phyloP scores from a whole-genome alignment of 768 basidiomycete species.

The Suillus americanus region DNA sequence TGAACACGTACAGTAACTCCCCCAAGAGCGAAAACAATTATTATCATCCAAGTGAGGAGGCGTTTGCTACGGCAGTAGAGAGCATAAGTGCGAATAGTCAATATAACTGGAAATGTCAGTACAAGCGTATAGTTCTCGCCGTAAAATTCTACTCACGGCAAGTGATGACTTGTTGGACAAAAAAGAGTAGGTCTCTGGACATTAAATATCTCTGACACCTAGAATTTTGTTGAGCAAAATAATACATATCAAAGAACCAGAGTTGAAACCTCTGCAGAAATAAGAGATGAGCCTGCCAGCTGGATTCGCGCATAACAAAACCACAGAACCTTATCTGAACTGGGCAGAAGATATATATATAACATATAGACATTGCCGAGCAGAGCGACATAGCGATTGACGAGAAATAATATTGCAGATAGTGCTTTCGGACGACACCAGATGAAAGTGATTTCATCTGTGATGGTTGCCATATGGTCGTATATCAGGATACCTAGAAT shows the following conservation, averaged over 20 bases:
- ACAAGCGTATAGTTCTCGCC: neutral
- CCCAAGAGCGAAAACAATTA: slow-evolving; percentile 30
- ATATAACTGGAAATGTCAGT: slow-evolving; percentile 33
- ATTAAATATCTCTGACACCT: slow-evolving; percentile 41
- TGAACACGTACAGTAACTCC: slow-evolving; percentile 36
- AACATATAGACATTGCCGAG: slow-evolving; percentile 38
- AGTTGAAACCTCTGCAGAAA: slow-evolving; percentile 5
- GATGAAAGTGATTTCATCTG: slow-evolving; percentile 41
- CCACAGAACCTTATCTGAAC: neutral
- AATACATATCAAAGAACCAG: neutral
- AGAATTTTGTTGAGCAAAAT: neutral
- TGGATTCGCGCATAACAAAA: neutral
- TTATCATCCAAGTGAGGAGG: slow-evolving; percentile 37
- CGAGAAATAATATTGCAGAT: slow-evolving; percentile 45
- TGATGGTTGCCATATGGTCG: slow-evolving; percentile 30
- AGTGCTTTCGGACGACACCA: slow-evolving; percentile 31
- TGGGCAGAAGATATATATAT: slow-evolving; percentile 27
- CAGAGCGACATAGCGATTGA: slow-evolving; percentile 50
- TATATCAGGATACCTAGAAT: slow-evolving; percentile 27
- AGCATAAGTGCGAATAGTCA: slow-evolving; percentile 50
- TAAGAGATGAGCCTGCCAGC: neutral
- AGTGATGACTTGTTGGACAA: slow-evolving; percentile 46
- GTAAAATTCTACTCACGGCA: slow-evolving; percentile 35
- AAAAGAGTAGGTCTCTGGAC: slow-evolving; percentile 42
- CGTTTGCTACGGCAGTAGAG: slow-evolving; percentile 43